These are phyloP conservation scores for Actinomortierella ambigua DNA, from an alignment of 371 early-diverging fungal species.

Conservation along the genomic window DNA sequence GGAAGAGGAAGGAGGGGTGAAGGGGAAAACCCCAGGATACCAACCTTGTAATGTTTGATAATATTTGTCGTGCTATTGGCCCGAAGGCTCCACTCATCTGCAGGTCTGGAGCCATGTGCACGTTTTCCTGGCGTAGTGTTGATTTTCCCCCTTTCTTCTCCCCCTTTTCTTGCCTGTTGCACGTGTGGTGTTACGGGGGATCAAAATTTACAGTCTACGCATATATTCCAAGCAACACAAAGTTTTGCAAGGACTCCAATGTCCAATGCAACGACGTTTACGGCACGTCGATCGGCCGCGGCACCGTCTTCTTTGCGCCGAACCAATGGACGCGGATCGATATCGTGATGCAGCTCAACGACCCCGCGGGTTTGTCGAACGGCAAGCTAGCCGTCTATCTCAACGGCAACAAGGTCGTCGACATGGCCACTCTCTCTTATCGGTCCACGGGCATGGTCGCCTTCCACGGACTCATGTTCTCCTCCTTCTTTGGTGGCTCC, in stretches of 20 bases:
- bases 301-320: constrained; percentile 48
- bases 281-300: constrained; percentile 58
- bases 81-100: too few relatives aligned
- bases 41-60: too few relatives aligned
- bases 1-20: too few relatives aligned
- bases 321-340: constrained; percentile 52
- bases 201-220: constrained; percentile 51
- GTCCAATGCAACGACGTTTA: constrained; percentile 54
- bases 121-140: too few relatives aligned
- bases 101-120: too few relatives aligned
- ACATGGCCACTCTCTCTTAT: constrained; percentile 45
- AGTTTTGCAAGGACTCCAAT: constrained; percentile 39
- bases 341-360: constrained; percentile 52
- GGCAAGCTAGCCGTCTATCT: constrained; percentile 53
- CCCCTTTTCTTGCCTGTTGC: background rate
- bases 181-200: background rate
- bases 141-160: background rate
- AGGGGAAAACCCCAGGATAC: too few relatives aligned
- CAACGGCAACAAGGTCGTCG: constrained; percentile 48
- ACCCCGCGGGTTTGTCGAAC: constrained; percentile 47
- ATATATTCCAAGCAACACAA: constrained; percentile 49
- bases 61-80: too few relatives aligned
- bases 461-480: constrained; percentile 55
- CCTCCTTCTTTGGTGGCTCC: constrained; percentile 61
- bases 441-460: constrained; percentile 50